Evolutionary conservation across 2,329 filamentous ascomycete genomes (phyloP).

Genomic region (Colletotrichum siamense): DNA sequence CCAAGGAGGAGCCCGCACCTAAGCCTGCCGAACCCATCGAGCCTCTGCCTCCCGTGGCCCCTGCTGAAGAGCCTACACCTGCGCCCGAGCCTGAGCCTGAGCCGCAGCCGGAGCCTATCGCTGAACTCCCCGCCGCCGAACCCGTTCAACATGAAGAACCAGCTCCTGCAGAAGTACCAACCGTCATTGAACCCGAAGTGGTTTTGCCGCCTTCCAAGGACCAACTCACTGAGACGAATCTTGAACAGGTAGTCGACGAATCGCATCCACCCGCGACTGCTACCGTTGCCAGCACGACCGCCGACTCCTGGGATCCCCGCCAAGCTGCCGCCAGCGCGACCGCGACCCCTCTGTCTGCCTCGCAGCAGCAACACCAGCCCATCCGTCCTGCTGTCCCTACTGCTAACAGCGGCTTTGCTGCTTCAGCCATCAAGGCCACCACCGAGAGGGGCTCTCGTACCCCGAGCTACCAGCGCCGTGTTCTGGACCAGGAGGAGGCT

Average conservation of each 20-base stretch:
- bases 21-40: conserved; percentile 53
- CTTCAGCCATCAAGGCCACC: conserved; percentile 83
- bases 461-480: conserved; percentile 82
- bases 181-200: conserved; percentile 55
- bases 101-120: conserved; percentile 38
- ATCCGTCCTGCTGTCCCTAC: conserved; percentile 43
- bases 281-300: conserved; percentile 87
- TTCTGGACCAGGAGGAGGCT: conserved; percentile 94
- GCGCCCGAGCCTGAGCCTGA: conserved; percentile 36
- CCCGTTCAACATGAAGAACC: conserved; percentile 28
- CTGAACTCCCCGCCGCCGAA: conserved; percentile 33
- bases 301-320: conserved; percentile 82
- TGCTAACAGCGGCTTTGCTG: conserved; percentile 69
- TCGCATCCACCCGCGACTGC: conserved; percentile 79
- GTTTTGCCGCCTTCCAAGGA: conserved; percentile 75
- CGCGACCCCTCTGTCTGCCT: conserved; percentile 69
- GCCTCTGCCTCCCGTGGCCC: conserved; percentile 30
- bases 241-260: conserved; percentile 86
- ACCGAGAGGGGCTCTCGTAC: conserved; percentile 67
- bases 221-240: conserved; percentile 88
- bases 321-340: conserved; percentile 63
- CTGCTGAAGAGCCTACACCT: conserved; percentile 26
- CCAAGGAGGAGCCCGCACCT: conserved; percentile 53
- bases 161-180: conserved; percentile 27
- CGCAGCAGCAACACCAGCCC: conserved; percentile 68